These are phyloP conservation scores for Rhodotorula mucilaginosa DNA, from an alignment of 1,284 basidiomycete genomes.

Conservation along the genomic window DNA sequence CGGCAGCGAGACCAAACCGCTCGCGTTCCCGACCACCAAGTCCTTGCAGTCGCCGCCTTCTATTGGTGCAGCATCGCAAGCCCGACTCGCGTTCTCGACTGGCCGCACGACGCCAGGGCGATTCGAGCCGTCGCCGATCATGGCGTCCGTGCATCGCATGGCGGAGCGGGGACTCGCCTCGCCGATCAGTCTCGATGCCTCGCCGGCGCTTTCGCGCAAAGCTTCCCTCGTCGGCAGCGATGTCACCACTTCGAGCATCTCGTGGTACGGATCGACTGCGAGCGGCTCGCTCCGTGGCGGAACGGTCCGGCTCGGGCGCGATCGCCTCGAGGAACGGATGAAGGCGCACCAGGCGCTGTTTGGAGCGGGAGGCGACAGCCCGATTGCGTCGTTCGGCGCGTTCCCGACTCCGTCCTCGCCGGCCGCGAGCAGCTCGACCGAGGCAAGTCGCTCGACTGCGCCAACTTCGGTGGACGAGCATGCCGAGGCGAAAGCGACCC, in stretches of 20 bases:
- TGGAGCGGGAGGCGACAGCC: background rate
- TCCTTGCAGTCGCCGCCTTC: slow-evolving; percentile 13
- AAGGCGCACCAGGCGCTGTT: slow-evolving; percentile 33
- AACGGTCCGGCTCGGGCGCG: slow-evolving; percentile 17
- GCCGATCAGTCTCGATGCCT: slow-evolving; percentile 1
- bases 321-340: slow-evolving; percentile 31
- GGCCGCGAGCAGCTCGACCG: background rate
- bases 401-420: slow-evolving; percentile 5
- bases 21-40: slow-evolving; percentile 3
- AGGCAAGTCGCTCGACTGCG: slow-evolving; percentile 2
- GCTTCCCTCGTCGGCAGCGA: slow-evolving; percentile 33
- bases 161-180: background rate
- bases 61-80: background rate
- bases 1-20: slow-evolving; percentile 1
- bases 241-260: slow-evolving; percentile 19
- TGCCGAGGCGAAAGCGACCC: background rate
- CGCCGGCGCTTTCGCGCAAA: slow-evolving; percentile 32
- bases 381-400: slow-evolving; percentile 7
- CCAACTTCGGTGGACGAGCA: background rate
- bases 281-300: slow-evolving; percentile 23
- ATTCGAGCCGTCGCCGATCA: slow-evolving; percentile 16
- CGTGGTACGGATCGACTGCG: slow-evolving; percentile 31
- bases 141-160: slow-evolving; percentile 16
- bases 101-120: background rate
- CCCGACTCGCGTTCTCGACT: too few relatives aligned